phyloP scores from a whole-genome alignment of 148 eudicot species.

The Silene uniflora region DNA sequence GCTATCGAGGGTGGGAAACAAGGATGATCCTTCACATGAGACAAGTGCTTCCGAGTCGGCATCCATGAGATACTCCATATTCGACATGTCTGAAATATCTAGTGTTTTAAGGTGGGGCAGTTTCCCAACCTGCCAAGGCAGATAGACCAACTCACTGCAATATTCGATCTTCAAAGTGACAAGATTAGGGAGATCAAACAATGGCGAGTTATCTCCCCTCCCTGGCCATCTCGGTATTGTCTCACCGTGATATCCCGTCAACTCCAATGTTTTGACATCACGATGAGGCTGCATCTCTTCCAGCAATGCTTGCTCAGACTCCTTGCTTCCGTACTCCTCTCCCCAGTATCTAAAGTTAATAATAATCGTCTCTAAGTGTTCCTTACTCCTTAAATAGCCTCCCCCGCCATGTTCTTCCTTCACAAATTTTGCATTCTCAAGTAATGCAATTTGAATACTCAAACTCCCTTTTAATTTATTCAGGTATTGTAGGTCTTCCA shows the following conservation, averaged over 20 bases:
- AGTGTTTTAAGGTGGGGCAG: background rate
- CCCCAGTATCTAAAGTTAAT: no score
- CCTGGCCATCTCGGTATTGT: conserved; percentile 19
- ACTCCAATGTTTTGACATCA: background rate
- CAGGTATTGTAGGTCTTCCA: background rate
- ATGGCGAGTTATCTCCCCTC: background rate
- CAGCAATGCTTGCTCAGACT: background rate
- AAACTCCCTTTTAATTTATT: background rate
- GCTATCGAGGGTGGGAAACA: background rate
- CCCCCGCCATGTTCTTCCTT: no score
- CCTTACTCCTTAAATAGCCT: no score
- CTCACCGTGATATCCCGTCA: conserved; percentile 2
- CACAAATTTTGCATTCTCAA: no score
- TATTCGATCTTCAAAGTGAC: background rate
- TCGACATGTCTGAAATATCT: background rate
- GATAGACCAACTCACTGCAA: background rate
- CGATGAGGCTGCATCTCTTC: conserved; percentile 15
- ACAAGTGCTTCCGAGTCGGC: background rate
- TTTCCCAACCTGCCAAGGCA: background rate
- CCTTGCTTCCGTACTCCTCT: no score
- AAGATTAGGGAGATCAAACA: conserved; percentile 17
- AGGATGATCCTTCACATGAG: background rate
- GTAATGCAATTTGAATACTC: background rate
- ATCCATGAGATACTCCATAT: background rate
- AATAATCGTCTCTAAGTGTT: no score